A percentile compares a stretch with the other conserved stretches of the same genome.
Conservation (phyloP, 768 basidiomycete genomes). For the Rhodosporidiobolus sp. region DNA sequence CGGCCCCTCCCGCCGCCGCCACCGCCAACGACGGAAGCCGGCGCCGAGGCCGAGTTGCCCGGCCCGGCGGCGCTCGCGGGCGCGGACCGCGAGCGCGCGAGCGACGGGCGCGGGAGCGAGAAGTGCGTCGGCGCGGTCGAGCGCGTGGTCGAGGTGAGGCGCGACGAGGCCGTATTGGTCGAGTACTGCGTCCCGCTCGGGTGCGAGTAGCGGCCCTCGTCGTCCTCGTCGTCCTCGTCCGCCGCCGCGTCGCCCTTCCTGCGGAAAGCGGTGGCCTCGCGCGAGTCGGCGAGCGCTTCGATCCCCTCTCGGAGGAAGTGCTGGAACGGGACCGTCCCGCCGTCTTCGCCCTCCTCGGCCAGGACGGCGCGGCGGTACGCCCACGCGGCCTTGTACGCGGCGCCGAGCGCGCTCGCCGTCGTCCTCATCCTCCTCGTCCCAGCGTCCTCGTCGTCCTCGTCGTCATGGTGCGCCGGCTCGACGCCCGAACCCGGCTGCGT, state of each 20-base stretch:
- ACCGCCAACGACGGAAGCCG: not conserved
- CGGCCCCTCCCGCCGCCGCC: not conserved
- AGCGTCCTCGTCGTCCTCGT: not conserved
- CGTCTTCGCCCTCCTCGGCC: not conserved
- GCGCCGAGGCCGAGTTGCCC: not conserved
- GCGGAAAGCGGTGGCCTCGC: too few species aligned
- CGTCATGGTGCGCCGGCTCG: not conserved
- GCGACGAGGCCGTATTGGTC: not conserved
- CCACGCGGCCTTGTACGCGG: constrained; percentile 36
- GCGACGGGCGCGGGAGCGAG: constrained; percentile 1
- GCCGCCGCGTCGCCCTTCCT: not conserved
- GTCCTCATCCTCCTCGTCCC: not conserved
- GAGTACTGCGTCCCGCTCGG: not conserved
- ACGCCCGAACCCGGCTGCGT: not conserved
- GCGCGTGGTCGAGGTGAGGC: not conserved
- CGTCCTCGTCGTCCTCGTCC: not conserved
- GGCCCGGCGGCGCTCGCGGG: not conserved
- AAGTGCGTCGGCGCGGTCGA: not conserved
- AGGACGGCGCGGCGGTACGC: not conserved
- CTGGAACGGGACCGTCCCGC: not conserved
- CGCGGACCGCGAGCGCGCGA: not conserved
- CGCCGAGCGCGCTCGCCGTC: constrained; percentile 14
- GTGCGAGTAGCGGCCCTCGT: not conserved
- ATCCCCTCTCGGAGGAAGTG: not conserved
- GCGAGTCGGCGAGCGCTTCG: not conserved